Percentiles rank a stretch among this genome's conserved stretches.
Evolutionary conservation across 306 rosid genomes (phyloP).

Genomic region (Acacia acuminata): DNA sequence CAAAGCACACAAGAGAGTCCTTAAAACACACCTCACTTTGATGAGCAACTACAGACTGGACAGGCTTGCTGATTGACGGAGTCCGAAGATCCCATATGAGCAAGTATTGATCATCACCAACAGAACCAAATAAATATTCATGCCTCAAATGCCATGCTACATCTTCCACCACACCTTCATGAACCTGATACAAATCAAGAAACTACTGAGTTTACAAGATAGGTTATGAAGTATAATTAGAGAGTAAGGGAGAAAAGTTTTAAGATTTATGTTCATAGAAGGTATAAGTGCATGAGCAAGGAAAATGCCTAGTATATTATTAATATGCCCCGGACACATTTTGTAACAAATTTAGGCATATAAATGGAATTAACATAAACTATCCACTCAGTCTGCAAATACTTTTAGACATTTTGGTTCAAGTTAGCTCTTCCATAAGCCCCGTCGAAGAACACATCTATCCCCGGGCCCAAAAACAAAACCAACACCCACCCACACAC

Average conservation of each 20-base stretch:
- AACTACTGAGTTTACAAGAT: background rate
- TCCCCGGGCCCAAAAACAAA: no score
- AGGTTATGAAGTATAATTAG: background rate
- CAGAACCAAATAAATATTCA: slow-evolving; percentile 95
- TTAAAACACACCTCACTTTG: slow-evolving; percentile 74
- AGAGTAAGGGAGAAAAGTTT: background rate
- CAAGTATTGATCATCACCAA: slow-evolving; percentile 94
- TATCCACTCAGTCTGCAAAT: background rate
- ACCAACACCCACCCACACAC: no score
- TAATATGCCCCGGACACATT: background rate
- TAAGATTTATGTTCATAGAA: background rate
- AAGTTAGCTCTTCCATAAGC: background rate
- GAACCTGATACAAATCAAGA: slow-evolving; percentile 51
- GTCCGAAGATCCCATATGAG: slow-evolving; percentile 93
- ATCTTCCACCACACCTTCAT: slow-evolving; percentile 97
- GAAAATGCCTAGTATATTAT: background rate
- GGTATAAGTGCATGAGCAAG: background rate
- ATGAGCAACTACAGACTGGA: slow-evolving; percentile 92
- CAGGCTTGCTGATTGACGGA: slow-evolving; percentile 83
- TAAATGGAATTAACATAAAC: background rate
- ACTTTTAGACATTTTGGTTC: background rate
- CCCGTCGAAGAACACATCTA: no score
- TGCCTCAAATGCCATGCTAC: slow-evolving; percentile 99
- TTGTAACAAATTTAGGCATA: background rate
- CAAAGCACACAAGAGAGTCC: background rate